A percentile compares a stretch with the other conserved stretches of the same genome.
These are phyloP conservation scores for Casuarina equisetifolia DNA, from an alignment of 306 rosid species.

Conservation along the genomic window DNA sequence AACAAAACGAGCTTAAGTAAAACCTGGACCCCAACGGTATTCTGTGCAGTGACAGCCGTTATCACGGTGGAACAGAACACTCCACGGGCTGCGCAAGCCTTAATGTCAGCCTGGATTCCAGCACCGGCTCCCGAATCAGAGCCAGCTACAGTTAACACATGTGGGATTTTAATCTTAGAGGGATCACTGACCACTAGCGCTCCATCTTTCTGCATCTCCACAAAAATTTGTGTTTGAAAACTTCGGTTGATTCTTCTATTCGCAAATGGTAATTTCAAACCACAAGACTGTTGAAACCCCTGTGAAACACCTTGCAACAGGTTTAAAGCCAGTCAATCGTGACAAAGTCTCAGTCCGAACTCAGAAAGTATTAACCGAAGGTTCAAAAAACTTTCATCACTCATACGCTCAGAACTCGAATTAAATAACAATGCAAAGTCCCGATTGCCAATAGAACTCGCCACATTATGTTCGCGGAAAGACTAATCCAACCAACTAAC, in stretches of 20 bases:
- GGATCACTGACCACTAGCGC: slow-evolving; percentile 19
- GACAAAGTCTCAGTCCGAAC: background rate
- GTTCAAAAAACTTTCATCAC: too few relatives aligned
- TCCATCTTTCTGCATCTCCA: slow-evolving; percentile 40
- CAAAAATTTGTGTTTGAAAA: slow-evolving; percentile 11
- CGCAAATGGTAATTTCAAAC: slow-evolving; percentile 12
- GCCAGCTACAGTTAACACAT: slow-evolving; percentile 79
- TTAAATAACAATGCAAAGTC: background rate
- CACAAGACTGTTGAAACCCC: slow-evolving; percentile 12
- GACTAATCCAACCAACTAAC: background rate
- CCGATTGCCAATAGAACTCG: background rate
- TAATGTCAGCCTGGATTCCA: slow-evolving; percentile 93
- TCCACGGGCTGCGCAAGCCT: slow-evolving; percentile 77
- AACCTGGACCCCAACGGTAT: slow-evolving; percentile 94
- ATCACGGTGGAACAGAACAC: slow-evolving; percentile 93
- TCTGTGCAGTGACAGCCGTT: slow-evolving; percentile 92
- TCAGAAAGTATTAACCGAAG: background rate
- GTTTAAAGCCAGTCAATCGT: slow-evolving; percentile 10
- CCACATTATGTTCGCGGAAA: background rate
- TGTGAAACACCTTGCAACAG: slow-evolving; percentile 6
- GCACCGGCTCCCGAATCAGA: slow-evolving; percentile 95
- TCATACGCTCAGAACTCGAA: too few relatives aligned
- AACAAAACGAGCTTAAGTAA: slow-evolving; percentile 1
- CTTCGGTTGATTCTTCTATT: slow-evolving; percentile 10
- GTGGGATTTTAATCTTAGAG: slow-evolving; percentile 49